phyloP scores from a whole-genome alignment of 371 early-diverging fungal genomes.

The Cokeromyces recurvatus region DNA sequence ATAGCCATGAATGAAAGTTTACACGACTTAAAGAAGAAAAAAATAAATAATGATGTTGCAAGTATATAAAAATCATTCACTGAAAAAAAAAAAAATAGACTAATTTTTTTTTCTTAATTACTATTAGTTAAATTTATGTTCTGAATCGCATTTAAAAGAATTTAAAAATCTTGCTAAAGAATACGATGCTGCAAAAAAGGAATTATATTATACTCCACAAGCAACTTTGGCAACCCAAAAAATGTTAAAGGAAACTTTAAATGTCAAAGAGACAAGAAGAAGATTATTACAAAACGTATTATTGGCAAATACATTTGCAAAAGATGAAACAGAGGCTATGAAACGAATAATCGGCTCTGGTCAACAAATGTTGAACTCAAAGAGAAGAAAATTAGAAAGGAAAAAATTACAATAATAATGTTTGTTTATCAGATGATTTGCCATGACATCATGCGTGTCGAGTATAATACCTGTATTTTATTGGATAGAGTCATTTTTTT shows the following conservation, averaged over 20 bases:
- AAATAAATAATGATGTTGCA: background rate
- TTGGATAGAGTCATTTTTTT: too few relatives aligned
- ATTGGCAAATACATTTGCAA: background rate
- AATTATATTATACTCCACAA: conserved; percentile 12
- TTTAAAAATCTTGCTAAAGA: background rate
- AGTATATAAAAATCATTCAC: background rate
- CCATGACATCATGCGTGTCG: too few relatives aligned
- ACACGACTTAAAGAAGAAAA: too few relatives aligned
- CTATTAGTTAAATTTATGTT: conserved; percentile 4
- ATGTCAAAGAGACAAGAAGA: conserved; percentile 10
- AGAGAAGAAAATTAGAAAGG: conserved; percentile 3
- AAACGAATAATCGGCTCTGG: background rate
- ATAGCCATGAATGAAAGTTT: too few relatives aligned
- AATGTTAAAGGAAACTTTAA: conserved; percentile 4
- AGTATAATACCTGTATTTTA: too few relatives aligned
- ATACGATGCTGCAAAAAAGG: conserved; percentile 5
- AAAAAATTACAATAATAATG: too few relatives aligned
- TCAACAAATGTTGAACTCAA: conserved; percentile 9
- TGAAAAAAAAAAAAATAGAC: background rate
- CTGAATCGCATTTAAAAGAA: background rate
- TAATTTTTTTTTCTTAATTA: too few relatives aligned
- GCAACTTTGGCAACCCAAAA: conserved; percentile 9
- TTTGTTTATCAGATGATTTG: too few relatives aligned
- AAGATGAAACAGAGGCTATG: conserved; percentile 10
- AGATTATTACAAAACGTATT: conserved; percentile 10